Conservation (phyloP, 1,284 basidiomycete genomes). For the Trametes versicolor region DNA sequence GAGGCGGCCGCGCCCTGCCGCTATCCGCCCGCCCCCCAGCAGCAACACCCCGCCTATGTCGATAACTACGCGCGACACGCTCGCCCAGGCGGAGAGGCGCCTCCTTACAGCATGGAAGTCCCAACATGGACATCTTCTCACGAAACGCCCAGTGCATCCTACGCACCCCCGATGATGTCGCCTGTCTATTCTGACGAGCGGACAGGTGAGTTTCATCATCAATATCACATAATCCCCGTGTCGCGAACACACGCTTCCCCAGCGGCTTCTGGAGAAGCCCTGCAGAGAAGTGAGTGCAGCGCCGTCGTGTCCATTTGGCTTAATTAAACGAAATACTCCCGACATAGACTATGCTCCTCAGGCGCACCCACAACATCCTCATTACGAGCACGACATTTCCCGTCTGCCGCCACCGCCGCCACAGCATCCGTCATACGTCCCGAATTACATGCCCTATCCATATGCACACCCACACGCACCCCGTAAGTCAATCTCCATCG, state of each 20-base stretch:
- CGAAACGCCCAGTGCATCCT: conserved; percentile 43
- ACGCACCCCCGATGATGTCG: conserved; percentile 49
- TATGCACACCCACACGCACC: conserved; percentile 33
- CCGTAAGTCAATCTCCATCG: conserved; percentile 37
- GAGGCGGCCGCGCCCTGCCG: conserved; percentile 37
- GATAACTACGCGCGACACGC: conserved; percentile 38
- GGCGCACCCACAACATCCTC: conserved; percentile 33
- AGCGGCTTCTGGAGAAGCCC: conserved; percentile 36
- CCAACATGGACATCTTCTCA: conserved; percentile 40
- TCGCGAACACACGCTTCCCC: conserved; percentile 17
- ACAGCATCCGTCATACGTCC: conserved; percentile 35
- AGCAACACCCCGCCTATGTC: conserved; percentile 33
- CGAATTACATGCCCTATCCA: conserved; percentile 36
- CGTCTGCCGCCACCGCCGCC: conserved; percentile 22
- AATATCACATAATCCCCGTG: conserved; percentile 22
- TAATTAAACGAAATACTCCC: conserved; percentile 14
- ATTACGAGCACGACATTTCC: conserved; percentile 27
- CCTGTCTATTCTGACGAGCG: conserved; percentile 59
- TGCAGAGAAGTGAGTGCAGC: conserved; percentile 38
- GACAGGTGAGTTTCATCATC: conserved; percentile 47
- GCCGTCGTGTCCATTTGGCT: conserved; percentile 10
- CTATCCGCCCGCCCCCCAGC: conserved; percentile 33
- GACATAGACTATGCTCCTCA: conserved; percentile 19
- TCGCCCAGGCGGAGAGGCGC: conserved; percentile 37
- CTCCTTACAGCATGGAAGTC: conserved; percentile 42